Evolutionary conservation across 169 alveolate genomes (phyloP).

Genomic region (Plasmodium fragile): DNA sequence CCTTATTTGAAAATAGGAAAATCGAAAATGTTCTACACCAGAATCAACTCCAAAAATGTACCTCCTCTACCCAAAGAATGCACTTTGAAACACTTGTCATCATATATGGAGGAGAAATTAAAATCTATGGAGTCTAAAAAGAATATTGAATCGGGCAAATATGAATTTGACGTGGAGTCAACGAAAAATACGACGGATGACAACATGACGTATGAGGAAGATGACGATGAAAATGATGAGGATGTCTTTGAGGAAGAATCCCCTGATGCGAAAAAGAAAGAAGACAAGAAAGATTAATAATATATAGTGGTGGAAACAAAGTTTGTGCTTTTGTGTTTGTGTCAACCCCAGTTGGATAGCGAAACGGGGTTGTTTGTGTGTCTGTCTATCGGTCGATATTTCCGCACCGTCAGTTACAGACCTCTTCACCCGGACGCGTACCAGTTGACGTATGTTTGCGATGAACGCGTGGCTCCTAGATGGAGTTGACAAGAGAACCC

Average conservation of each 20-base stretch:
- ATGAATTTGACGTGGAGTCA: slow-evolving; percentile 50
- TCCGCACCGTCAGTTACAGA: background rate
- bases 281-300: slow-evolving; percentile 9
- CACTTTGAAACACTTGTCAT: slow-evolving; percentile 57
- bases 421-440: background rate
- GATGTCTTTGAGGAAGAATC: slow-evolving; percentile 16
- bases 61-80: slow-evolving; percentile 55
- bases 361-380: background rate
- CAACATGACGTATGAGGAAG: background rate
- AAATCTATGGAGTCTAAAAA: slow-evolving; percentile 74
- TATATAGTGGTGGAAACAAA: background rate
- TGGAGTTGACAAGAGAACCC: background rate
- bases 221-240: slow-evolving; percentile 18
- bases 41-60: slow-evolving; percentile 14
- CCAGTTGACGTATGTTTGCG: background rate
- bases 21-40: slow-evolving; percentile 28
- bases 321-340: background rate
- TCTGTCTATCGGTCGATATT: background rate
- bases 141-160: slow-evolving; percentile 66
- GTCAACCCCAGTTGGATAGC: background rate
- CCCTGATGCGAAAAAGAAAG: background rate
- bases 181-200: background rate
- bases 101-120: slow-evolving; percentile 75
- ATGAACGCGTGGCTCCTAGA: background rate
- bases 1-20: slow-evolving; percentile 56